Percentiles rank a stretch among this genome's conserved stretches.
These are phyloP conservation scores for Ceratobasidium sp. DNA, from an alignment of 1,284 basidiomycete species.

Conservation along the genomic window DNA sequence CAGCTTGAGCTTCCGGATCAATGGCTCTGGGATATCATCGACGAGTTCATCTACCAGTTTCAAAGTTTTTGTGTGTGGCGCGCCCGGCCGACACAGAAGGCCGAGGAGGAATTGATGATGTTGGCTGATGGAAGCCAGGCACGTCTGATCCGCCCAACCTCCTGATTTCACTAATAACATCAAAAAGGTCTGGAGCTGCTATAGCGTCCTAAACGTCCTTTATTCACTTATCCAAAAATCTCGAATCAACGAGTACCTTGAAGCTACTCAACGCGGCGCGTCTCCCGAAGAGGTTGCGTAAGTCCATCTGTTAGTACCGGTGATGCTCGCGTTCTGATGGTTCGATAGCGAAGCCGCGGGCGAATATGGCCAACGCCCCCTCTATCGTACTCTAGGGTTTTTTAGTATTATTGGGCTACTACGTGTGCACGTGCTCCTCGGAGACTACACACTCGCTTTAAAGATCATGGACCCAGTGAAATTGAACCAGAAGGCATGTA, in stretches of 20 bases:
- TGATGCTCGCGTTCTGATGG: neutral
- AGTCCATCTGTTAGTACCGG: slow-evolving; percentile 48
- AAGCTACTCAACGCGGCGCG: slow-evolving; percentile 81
- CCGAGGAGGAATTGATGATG: slow-evolving; percentile 86
- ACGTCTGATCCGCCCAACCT: slow-evolving; percentile 42
- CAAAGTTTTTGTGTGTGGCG: slow-evolving; percentile 95
- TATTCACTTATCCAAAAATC: slow-evolving; percentile 99
- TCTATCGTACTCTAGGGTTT: slow-evolving; percentile 97
- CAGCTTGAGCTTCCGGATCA: slow-evolving; percentile 91
- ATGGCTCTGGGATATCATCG: slow-evolving; percentile 99
- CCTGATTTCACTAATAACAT: neutral
- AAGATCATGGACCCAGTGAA: slow-evolving; percentile 96
- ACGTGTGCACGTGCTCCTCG: slow-evolving; percentile 93
- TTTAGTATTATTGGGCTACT: slow-evolving; percentile 95
- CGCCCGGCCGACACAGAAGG: slow-evolving; percentile 83
- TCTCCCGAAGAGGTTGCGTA: slow-evolving; percentile 82
- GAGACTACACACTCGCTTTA: slow-evolving; percentile 94
- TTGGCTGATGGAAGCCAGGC: slow-evolving; percentile 76
- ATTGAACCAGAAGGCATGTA: slow-evolving; percentile 76
- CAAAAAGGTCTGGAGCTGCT: slow-evolving; percentile 88
- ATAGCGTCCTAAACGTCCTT: slow-evolving; percentile 96
- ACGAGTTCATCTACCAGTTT: slow-evolving; percentile 99
- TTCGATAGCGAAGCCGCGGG: slow-evolving; percentile 80
- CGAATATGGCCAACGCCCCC: slow-evolving; percentile 87
- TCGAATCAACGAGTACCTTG: slow-evolving; percentile 91